These are phyloP conservation scores for Diophrys sp. DNA, from an alignment of 73 alveolate species.

Conservation along the genomic window DNA sequence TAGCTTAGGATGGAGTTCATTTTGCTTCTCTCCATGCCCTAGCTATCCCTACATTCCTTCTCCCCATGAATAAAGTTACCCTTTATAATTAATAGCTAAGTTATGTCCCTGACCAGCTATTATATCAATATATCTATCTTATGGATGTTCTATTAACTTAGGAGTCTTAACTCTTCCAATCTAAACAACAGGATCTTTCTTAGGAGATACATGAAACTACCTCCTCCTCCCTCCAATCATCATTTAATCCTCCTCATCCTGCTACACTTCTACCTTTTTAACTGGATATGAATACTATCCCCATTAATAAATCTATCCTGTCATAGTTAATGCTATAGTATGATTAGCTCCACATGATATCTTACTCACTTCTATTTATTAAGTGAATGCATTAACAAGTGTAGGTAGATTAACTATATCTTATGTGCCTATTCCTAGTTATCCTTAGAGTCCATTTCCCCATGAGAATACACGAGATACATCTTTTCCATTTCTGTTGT, in stretches of 20 bases:
- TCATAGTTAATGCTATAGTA: background rate
- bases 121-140: background rate
- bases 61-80: background rate
- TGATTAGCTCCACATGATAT: constrained; percentile 1
- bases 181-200: background rate
- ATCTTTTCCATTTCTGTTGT: no score
- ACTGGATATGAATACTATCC: background rate
- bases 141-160: no score
- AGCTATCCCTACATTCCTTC: background rate
- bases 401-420: background rate
- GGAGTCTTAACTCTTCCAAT: background rate
- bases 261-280: background rate
- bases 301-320: background rate
- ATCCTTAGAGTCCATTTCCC: background rate
- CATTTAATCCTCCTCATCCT: background rate
- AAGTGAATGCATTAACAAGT: background rate
- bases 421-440: background rate
- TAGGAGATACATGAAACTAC: no score
- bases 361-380: background rate
- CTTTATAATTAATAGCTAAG: background rate
- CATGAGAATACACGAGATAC: background rate
- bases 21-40: constrained; percentile 1
- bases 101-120: background rate
- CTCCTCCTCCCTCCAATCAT: background rate
- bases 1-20: background rate